These are phyloP conservation scores for Pseudoturritis turrita DNA, from an alignment of 345 rosid species.

Conservation along the genomic window DNA sequence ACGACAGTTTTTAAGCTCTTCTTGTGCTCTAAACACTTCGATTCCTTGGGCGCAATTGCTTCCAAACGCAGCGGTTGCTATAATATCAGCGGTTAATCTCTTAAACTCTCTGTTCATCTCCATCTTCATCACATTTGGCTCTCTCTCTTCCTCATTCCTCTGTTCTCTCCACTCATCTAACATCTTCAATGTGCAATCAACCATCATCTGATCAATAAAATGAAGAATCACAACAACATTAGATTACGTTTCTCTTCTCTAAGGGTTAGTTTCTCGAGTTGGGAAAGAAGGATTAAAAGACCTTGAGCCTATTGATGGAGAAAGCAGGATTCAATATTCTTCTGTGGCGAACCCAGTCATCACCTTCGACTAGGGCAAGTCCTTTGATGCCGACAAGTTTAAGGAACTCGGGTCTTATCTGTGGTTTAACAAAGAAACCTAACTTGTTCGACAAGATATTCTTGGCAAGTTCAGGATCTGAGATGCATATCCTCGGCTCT, in stretches of 20 bases:
- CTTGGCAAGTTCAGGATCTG: constrained; percentile 37
- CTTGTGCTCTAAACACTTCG: constrained; percentile 38
- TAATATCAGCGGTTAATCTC: constrained; percentile 40
- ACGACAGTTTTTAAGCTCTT: constrained; percentile 24
- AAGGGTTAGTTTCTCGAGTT: neutral
- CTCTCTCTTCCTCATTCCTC: neutral
- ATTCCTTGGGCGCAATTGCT: constrained; percentile 38
- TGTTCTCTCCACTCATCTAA: constrained; percentile 38
- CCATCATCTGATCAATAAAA: constrained; percentile 21
- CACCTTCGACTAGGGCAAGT: constrained; percentile 21
- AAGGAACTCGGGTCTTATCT: neutral
- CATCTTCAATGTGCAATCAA: constrained; percentile 15
- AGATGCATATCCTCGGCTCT: constrained; percentile 28
- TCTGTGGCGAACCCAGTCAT: constrained; percentile 35
- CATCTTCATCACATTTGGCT: neutral
- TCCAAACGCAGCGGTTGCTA: constrained; percentile 46
- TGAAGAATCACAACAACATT: neutral
- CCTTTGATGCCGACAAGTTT: constrained; percentile 27
- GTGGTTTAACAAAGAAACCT: constrained; percentile 23
- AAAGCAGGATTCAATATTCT: constrained; percentile 40
- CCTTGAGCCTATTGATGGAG: constrained; percentile 40
- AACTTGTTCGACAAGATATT: constrained; percentile 32
- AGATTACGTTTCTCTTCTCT: neutral
- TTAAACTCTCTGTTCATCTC: constrained; percentile 28
- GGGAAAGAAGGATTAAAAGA: constrained; percentile 1